Evolutionary conservation across 75 land plant species (phyloP).

Genomic region (Selaginella tamariscina): DNA sequence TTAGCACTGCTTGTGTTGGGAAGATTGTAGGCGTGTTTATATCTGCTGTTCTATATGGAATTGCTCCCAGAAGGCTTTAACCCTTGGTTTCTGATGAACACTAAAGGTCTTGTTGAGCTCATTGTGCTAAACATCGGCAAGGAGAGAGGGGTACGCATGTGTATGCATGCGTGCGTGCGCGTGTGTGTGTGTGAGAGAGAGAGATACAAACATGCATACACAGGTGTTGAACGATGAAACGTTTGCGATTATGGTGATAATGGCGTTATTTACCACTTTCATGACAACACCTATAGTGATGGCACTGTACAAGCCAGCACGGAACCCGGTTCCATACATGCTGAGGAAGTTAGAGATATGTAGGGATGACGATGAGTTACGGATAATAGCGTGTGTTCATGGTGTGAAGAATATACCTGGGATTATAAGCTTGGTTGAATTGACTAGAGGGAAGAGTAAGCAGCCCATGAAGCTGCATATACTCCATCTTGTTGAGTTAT

Average conservation of each 20-base stretch:
- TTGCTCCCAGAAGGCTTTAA: conserved; percentile 33
- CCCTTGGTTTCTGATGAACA: conserved; percentile 62
- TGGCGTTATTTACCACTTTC: too few species aligned
- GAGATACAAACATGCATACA: too few species aligned
- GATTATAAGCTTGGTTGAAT: conserved; percentile 54
- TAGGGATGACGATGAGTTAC: conserved; percentile 28
- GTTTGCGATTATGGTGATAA: conserved; percentile 48
- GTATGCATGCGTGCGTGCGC: neutral
- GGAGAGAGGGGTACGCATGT: conserved; percentile 37
- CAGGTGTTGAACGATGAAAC: conserved; percentile 46
- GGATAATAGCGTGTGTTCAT: conserved; percentile 54
- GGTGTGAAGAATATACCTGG: conserved; percentile 48
- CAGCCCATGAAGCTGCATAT: conserved; percentile 38
- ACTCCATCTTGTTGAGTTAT: conserved; percentile 58
- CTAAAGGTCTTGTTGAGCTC: too few species aligned
- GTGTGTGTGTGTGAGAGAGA: neutral
- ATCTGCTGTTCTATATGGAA: conserved; percentile 22
- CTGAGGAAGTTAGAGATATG: conserved; percentile 26
- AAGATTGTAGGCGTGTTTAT: conserved; percentile 43
- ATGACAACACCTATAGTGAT: conserved; percentile 76
- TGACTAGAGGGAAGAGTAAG: conserved; percentile 35
- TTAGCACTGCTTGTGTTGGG: conserved; percentile 38
- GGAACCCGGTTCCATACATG: conserved; percentile 43
- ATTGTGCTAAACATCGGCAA: too few species aligned
- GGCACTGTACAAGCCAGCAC: conserved; percentile 64